phyloP scores from a whole-genome alignment of 495 filamentous ascomycete genomes.

The Penicillium cataractarum region DNA sequence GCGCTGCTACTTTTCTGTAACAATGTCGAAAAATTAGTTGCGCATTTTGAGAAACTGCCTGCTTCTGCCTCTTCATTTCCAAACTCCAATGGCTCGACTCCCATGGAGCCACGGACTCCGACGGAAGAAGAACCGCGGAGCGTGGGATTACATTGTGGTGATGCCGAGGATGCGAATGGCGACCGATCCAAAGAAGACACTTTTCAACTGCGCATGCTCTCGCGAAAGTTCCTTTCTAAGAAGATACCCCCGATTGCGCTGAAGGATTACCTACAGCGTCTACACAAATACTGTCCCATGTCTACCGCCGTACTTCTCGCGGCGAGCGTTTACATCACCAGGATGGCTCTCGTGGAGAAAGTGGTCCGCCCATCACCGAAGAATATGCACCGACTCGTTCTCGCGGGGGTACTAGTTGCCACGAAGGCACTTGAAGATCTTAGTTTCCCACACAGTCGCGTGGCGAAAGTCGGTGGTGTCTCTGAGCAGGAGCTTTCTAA shows the following conservation, averaged over 20 bases:
- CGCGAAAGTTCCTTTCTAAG: slow-evolving; percentile 90
- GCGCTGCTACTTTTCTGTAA: slow-evolving; percentile 80
- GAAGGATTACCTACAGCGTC: slow-evolving; percentile 80
- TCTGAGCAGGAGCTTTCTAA: slow-evolving; percentile 74
- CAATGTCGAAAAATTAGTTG: slow-evolving; percentile 73
- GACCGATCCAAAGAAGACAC: slow-evolving; percentile 21
- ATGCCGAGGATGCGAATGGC: slow-evolving; percentile 1
- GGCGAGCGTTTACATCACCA: slow-evolving; percentile 84
- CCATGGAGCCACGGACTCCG: slow-evolving; percentile 59
- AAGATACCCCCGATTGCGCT: slow-evolving; percentile 77
- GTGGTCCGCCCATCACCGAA: slow-evolving; percentile 73
- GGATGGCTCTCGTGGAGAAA: slow-evolving; percentile 72
- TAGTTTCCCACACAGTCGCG: slow-evolving; percentile 78
- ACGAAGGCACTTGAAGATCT: slow-evolving; percentile 93
- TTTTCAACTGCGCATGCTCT: slow-evolving; percentile 56
- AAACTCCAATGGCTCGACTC: slow-evolving; percentile 52
- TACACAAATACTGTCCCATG: slow-evolving; percentile 91
- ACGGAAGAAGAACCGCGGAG: slow-evolving; percentile 25
- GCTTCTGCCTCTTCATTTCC: slow-evolving; percentile 27
- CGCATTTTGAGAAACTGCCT: slow-evolving; percentile 70
- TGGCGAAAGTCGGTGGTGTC: slow-evolving; percentile 90
- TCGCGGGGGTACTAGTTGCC: slow-evolving; percentile 82
- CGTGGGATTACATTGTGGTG: slow-evolving; percentile 38
- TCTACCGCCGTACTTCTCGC: slow-evolving; percentile 97
- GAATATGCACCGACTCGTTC: slow-evolving; percentile 84